Evolutionary conservation across 140 eudicot genomes (phyloP).

Genomic region (Oenanthe javanica): DNA sequence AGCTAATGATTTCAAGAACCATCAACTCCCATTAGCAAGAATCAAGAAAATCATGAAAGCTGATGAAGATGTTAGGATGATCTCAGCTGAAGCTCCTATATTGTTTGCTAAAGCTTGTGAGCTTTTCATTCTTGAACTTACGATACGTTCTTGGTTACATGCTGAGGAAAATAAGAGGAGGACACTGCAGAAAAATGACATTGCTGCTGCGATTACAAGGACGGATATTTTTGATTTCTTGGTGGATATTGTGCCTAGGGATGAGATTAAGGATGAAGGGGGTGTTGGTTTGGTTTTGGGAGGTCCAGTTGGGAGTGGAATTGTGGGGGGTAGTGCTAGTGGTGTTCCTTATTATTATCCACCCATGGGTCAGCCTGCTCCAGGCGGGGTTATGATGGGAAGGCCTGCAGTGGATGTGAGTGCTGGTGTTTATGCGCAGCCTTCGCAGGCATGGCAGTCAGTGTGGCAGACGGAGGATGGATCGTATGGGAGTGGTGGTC

Average conservation of each 20-base stretch:
- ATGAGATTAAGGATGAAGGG: conserved; percentile 70
- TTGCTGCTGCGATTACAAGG: conserved; percentile 76
- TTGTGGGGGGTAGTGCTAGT: conserved; percentile 43
- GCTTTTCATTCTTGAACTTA: conserved; percentile 83
- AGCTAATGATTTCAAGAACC: conserved; percentile 81
- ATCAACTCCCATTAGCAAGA: conserved; percentile 77
- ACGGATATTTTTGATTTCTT: conserved; percentile 87
- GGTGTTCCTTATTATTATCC: conserved; percentile 76
- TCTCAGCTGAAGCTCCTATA: conserved; percentile 86
- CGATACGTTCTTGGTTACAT: conserved; percentile 85
- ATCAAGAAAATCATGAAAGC: conserved; percentile 92
- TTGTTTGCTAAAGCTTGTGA: conserved; percentile 90
- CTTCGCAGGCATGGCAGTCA: conserved; percentile 91
- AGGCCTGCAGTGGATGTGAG: conserved; percentile 50
- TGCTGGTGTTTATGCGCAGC: conserved; percentile 52
- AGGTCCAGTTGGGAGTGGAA: conserved; percentile 12
- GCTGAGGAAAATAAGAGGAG: conserved; percentile 88
- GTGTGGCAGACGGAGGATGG: conserved; percentile 85
- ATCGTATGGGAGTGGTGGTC: conserved; percentile 42
- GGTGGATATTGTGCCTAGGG: conserved; percentile 78
- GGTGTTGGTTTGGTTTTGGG: conserved; percentile 17
- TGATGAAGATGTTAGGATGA: conserved; percentile 90
- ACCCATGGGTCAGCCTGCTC: conserved; percentile 53
- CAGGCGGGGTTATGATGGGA: conserved; percentile 57
- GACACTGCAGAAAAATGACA: conserved; percentile 76